Evolutionary conservation across 2,329 filamentous ascomycete genomes (phyloP).

Genomic region (Amauroascus verrucosus): DNA sequence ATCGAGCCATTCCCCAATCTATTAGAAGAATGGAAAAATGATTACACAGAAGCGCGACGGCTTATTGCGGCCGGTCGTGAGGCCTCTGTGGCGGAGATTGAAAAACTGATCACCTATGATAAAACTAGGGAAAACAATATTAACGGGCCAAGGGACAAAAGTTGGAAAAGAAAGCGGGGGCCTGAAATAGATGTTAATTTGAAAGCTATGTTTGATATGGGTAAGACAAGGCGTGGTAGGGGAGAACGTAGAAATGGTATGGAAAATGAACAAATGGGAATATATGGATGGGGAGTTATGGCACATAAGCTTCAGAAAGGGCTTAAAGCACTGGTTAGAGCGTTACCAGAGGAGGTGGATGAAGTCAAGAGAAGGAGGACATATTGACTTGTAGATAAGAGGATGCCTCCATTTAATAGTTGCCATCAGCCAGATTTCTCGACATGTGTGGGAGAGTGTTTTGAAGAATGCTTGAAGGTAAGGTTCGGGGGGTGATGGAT

Average conservation of each 20-base stretch:
- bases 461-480: too few relatives aligned
- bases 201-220: conserved; percentile 19
- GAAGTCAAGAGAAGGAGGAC: background rate
- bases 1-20: conserved; percentile 12
- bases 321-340: conserved; percentile 14
- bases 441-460: too few relatives aligned
- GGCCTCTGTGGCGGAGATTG: conserved; percentile 15
- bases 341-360: conserved; percentile 6
- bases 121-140: background rate
- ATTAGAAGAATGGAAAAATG: conserved; percentile 11
- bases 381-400: background rate
- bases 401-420: too few relatives aligned
- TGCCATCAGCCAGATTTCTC: too few relatives aligned
- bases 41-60: conserved; percentile 16
- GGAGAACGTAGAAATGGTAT: background rate
- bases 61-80: conserved; percentile 15
- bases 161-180: background rate
- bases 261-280: background rate
- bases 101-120: conserved; percentile 13
- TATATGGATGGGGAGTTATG: conserved; percentile 16
- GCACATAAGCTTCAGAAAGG: conserved; percentile 16
- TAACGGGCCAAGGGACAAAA: background rate
- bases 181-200: conserved; percentile 16
- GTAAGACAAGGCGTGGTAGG: conserved; percentile 1
- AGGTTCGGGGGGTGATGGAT: too few relatives aligned